Evolutionary conservation across 768 basidiomycete species (phyloP).

Genomic region (Russula emetica): DNA sequence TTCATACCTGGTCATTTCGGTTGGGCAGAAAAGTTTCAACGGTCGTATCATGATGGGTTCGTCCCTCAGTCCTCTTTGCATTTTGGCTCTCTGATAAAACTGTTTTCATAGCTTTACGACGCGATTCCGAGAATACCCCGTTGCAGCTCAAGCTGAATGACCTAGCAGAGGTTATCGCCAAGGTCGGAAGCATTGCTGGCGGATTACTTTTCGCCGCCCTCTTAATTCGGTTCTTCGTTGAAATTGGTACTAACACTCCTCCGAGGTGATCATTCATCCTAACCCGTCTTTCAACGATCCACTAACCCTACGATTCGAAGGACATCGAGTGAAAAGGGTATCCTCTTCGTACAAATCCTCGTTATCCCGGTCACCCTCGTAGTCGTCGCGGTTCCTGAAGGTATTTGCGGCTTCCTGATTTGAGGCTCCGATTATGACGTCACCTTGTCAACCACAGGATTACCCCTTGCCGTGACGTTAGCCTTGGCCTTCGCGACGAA

Average conservation of each 20-base stretch:
- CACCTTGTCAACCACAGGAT: conserved; percentile 43
- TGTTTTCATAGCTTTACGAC: conserved; percentile 62
- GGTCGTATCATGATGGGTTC: conserved; percentile 97
- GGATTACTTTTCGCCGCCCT: conserved; percentile 74
- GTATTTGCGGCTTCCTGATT: conserved; percentile 33
- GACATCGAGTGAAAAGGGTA: conserved; percentile 76
- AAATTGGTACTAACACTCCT: conserved; percentile 62
- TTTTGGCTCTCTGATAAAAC: neutral
- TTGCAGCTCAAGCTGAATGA: conserved; percentile 89
- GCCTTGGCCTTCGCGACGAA: conserved; percentile 97
- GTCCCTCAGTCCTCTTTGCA: conserved; percentile 31
- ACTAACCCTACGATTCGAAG: conserved; percentile 35
- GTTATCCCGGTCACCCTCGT: conserved; percentile 93
- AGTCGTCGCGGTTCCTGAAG: conserved; percentile 87
- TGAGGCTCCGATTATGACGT: conserved; percentile 11
- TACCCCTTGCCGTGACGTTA: conserved; percentile 93
- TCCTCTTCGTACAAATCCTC: conserved; percentile 86
- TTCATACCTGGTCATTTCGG: conserved; percentile 85
- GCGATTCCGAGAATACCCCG: conserved; percentile 85
- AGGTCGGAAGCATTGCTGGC: conserved; percentile 79
- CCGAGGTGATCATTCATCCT: conserved; percentile 39
- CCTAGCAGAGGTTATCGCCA: conserved; percentile 95
- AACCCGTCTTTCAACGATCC: neutral
- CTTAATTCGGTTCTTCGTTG: conserved; percentile 93
- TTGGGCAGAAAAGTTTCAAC: conserved; percentile 91